phyloP scores from a whole-genome alignment of 2,329 filamentous ascomycete genomes.

The Blastomyces parvus region DNA sequence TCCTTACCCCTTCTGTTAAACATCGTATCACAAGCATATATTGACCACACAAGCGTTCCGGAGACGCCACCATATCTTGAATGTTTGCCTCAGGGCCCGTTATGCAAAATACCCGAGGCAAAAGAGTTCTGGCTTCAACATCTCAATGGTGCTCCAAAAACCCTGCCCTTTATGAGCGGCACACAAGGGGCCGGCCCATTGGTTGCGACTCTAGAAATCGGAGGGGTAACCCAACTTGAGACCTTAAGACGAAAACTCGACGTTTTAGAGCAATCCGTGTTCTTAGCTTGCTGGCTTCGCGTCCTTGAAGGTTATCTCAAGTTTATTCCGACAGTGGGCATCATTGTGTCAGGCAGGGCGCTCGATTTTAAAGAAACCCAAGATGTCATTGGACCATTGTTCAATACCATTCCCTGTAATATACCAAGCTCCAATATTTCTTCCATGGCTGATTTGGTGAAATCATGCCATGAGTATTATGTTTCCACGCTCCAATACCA shows the following conservation, averaged over 20 bases:
- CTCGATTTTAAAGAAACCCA: constrained; percentile 59
- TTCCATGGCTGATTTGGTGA: constrained; percentile 53
- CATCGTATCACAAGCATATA: constrained; percentile 48
- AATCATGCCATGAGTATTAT: constrained; percentile 61
- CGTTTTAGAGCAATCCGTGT: constrained; percentile 67
- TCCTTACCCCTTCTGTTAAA: constrained; percentile 62
- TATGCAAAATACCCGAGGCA: constrained; percentile 43
- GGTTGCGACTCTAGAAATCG: constrained; percentile 18
- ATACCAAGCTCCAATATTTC: constrained; percentile 37
- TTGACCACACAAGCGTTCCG: constrained; percentile 18
- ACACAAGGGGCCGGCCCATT: constrained; percentile 17
- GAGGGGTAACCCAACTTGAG: constrained; percentile 41
- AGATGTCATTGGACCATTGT: constrained; percentile 66
- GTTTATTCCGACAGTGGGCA: constrained; percentile 51
- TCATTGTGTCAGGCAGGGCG: constrained; percentile 69
- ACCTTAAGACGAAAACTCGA: constrained; percentile 49
- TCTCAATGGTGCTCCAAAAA: constrained; percentile 32
- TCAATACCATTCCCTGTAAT: constrained; percentile 77
- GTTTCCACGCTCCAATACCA: constrained; percentile 60
- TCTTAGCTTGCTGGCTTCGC: constrained; percentile 65
- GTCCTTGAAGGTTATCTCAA: constrained; percentile 48
- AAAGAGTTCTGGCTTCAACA: constrained; percentile 59
- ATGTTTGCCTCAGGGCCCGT: constrained; percentile 58
- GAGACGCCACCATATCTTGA: constrained; percentile 53
- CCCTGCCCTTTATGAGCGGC: constrained; percentile 22